Evolutionary conservation across 2,329 filamentous ascomycete species (phyloP).

Genomic region (Aspergillus fischeri): DNA sequence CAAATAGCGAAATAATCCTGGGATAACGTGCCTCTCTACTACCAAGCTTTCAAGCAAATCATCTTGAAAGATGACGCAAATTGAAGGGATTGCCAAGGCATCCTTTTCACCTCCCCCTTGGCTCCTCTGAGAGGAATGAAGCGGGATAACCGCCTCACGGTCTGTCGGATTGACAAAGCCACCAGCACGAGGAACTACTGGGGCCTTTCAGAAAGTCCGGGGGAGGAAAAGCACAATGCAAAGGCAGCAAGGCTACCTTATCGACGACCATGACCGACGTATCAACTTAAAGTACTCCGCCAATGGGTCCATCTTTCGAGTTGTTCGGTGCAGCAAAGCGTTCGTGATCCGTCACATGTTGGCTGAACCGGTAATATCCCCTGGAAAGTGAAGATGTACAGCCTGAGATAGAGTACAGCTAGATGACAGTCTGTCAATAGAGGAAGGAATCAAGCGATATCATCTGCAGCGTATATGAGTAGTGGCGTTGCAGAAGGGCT

Average conservation of each 20-base stretch:
- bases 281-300: background rate
- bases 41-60: background rate
- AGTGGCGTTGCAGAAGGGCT: background rate
- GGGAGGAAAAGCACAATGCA: slow-evolving; percentile 1
- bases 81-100: background rate
- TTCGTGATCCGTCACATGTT: background rate
- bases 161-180: background rate
- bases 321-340: background rate
- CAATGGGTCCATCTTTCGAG: background rate
- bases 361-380: background rate
- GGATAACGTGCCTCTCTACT: background rate
- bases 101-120: background rate
- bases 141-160: background rate
- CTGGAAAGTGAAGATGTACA: background rate
- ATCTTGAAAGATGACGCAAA: background rate
- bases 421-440: background rate
- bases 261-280: background rate
- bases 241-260: background rate
- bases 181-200: background rate
- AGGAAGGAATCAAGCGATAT: background rate
- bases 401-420: background rate
- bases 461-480: background rate
- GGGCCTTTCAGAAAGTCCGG: background rate
- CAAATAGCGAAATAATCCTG: background rate
- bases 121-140: background rate